Conservation (phyloP, 139 green algal species). For the Chlamydomonas incerta region DNA sequence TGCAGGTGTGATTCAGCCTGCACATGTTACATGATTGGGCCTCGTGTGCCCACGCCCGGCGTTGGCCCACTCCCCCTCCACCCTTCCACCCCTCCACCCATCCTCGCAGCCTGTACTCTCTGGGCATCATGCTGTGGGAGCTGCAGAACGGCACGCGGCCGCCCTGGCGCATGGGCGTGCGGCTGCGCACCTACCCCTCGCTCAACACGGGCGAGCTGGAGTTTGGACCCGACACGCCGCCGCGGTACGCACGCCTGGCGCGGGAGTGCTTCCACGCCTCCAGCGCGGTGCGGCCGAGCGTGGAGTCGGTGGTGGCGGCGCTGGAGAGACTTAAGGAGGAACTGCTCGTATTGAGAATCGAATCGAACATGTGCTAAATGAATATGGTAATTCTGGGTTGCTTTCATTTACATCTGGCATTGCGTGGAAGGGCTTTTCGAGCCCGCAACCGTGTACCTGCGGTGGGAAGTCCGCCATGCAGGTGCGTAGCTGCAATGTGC, state of each 20-base stretch:
- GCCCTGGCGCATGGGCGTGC: slow-evolving; percentile 25
- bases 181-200: slow-evolving; percentile 24
- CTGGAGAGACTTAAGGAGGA: slow-evolving; percentile 16
- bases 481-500: too few species aligned
- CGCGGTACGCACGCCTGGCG: slow-evolving; percentile 7
- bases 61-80: too few species aligned
- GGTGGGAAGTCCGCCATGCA: too few species aligned
- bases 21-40: too few species aligned
- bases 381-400: too few species aligned
- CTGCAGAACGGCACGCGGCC: slow-evolving; percentile 32
- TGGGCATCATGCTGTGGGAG: slow-evolving; percentile 46
- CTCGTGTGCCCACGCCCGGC: too few species aligned
- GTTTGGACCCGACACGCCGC: background rate
- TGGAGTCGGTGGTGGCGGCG: background rate
- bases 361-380: too few species aligned
- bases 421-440: too few species aligned
- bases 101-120: slow-evolving; percentile 22
- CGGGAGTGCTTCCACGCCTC: slow-evolving; percentile 29
- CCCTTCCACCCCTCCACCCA: background rate
- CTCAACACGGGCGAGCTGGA: slow-evolving; percentile 39
- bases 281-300: background rate
- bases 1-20: too few species aligned
- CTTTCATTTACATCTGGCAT: too few species aligned
- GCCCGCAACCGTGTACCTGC: too few species aligned
- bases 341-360: background rate